phyloP scores from a whole-genome alignment of 2,329 filamentous ascomycete species.

The Exophiala calicioides region DNA sequence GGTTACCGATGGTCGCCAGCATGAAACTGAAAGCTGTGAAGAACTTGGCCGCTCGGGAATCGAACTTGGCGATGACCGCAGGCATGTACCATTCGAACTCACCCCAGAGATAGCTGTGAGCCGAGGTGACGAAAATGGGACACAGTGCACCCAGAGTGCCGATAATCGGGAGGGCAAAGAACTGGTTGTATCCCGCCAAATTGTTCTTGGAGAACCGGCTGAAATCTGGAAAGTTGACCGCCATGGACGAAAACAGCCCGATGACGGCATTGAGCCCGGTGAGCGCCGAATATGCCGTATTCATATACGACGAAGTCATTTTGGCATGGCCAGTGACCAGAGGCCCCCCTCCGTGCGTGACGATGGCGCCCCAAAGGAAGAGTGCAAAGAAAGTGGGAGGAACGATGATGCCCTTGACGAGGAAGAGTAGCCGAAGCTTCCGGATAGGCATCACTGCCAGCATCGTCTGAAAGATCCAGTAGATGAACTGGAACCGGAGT shows the following conservation, averaged over 20 bases:
- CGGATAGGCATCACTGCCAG: constrained; percentile 48
- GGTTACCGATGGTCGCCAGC: constrained; percentile 46
- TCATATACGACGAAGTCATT: constrained; percentile 44
- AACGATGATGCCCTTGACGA: constrained; percentile 47
- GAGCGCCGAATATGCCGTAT: constrained; percentile 46
- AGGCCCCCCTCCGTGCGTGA: constrained; percentile 46
- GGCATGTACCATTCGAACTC: constrained; percentile 62
- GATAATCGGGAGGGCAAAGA: constrained; percentile 52
- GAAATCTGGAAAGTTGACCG: constrained; percentile 54
- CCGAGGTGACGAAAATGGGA: constrained; percentile 52
- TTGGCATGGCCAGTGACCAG: constrained; percentile 41
- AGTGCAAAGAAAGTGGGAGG: constrained; percentile 47
- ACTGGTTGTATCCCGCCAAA: constrained; percentile 46
- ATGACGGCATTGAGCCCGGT: constrained; percentile 51
- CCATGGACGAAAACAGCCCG: constrained; percentile 52
- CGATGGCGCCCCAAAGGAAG: constrained; percentile 48
- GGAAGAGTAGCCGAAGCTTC: constrained; percentile 47
- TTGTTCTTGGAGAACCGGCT: constrained; percentile 46
- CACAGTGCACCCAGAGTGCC: constrained; percentile 50
- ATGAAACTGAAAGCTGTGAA: constrained; percentile 44
- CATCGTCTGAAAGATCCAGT: constrained; percentile 52
- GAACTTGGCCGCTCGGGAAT: constrained; percentile 46
- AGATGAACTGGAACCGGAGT: constrained; percentile 42
- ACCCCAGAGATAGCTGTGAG: constrained; percentile 49
- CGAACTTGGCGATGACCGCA: constrained; percentile 57